phyloP scores from a whole-genome alignment of 2,329 filamentous ascomycete species.

The Trichoderma arundinaceum region DNA sequence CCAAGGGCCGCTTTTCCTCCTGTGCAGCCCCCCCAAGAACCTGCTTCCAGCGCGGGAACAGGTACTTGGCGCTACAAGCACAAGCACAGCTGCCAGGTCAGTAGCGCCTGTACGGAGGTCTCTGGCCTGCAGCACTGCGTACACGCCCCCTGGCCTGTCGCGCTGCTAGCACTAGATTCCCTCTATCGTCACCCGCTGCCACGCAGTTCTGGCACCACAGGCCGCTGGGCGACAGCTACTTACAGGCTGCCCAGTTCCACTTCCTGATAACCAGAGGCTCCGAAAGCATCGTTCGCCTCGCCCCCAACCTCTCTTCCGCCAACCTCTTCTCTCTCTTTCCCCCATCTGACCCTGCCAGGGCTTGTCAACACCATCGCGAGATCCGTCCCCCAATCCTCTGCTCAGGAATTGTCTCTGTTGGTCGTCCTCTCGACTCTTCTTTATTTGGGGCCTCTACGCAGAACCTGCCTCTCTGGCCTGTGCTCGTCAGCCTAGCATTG shows the following conservation, averaged over 20 bases:
- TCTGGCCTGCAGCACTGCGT: conserved; percentile 14
- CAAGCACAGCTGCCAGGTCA: neutral
- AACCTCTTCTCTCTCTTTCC: conserved; percentile 34
- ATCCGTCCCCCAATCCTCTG: conserved; percentile 35
- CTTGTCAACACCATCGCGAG: conserved; percentile 39
- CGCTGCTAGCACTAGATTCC: conserved; percentile 16
- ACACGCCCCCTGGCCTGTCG: conserved; percentile 21
- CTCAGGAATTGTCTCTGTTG: conserved; percentile 41
- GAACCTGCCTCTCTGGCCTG: conserved; percentile 11
- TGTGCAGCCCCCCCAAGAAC: neutral
- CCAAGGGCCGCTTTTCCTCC: conserved; percentile 11
- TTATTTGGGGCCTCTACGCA: conserved; percentile 13
- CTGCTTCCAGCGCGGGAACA: neutral
- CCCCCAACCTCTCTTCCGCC: conserved; percentile 39
- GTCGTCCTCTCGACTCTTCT: conserved; percentile 36
- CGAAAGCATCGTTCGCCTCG: conserved; percentile 38
- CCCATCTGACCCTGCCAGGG: conserved; percentile 33
- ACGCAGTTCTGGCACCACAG: conserved; percentile 30
- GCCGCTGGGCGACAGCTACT: conserved; percentile 25
- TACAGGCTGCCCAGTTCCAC: conserved; percentile 30
- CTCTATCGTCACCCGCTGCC: conserved; percentile 26
- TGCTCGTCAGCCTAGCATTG: conserved; percentile 25
- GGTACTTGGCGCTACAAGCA: neutral
- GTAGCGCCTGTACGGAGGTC: conserved; percentile 6
- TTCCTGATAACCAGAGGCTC: conserved; percentile 34